These are phyloP conservation scores for Chrysophaeum taylorii DNA, from an alignment of 352 stramenopile species.

Conservation along the genomic window DNA sequence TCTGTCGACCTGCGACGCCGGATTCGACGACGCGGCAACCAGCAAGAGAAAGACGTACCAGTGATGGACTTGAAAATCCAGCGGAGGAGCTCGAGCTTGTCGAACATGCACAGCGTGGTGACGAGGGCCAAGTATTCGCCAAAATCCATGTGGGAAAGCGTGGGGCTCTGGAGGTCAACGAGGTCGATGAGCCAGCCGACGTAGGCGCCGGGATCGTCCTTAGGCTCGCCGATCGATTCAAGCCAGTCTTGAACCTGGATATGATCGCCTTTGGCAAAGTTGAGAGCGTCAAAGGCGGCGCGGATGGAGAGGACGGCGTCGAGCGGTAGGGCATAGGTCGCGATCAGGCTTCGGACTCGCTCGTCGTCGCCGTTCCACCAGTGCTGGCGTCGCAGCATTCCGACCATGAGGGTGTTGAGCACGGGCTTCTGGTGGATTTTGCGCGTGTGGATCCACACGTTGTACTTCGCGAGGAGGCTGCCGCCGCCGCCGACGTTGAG, in stretches of 20 bases:
- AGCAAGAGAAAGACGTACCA: too few relatives aligned
- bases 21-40: too few relatives aligned
- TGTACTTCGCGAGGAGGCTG: background rate
- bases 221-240: background rate
- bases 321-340: background rate
- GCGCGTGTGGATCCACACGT: background rate
- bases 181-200: background rate
- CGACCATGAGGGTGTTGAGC: background rate
- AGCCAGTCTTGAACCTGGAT: slow-evolving; percentile 2
- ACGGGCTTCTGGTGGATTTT: background rate
- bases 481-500: background rate
- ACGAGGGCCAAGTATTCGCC: slow-evolving; percentile 1
- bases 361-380: background rate
- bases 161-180: background rate
- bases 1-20: background rate
- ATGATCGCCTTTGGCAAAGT: background rate
- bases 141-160: background rate
- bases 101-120: background rate
- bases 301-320: background rate
- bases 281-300: background rate
- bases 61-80: slow-evolving; percentile 12
- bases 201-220: background rate
- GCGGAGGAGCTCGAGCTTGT: background rate
- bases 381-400: background rate
- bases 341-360: background rate